A percentile compares a stretch with the other conserved stretches of the same genome.
Evolutionary conservation across 1,284 basidiomycete genomes (phyloP).

Genomic region (Leccinum pachyderme): DNA sequence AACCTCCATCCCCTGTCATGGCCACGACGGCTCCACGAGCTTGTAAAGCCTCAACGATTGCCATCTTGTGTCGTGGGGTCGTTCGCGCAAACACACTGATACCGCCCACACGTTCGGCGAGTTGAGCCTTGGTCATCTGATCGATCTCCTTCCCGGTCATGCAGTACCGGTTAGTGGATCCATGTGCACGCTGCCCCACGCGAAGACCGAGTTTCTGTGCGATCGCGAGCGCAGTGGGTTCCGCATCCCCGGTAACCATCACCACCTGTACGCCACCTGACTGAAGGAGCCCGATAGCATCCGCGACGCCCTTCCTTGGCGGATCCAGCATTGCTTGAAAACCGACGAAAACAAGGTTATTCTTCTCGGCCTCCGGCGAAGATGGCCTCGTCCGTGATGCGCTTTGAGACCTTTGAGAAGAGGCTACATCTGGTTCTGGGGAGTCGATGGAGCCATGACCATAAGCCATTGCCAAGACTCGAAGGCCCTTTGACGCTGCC

Average conservation of each 20-base stretch:
- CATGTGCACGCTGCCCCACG: conserved; percentile 37
- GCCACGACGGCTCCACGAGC: conserved; percentile 86
- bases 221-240: conserved; percentile 88
- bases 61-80: conserved; percentile 96
- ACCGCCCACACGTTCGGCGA: conserved; percentile 79
- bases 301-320: conserved; percentile 89
- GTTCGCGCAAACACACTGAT: conserved; percentile 93
- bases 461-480: conserved; percentile 90
- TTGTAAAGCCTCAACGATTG: conserved; percentile 93
- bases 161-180: conserved; percentile 34
- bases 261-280: conserved; percentile 90
- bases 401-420: conserved; percentile 18
- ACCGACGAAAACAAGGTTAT: conserved; percentile 83
- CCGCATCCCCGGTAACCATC: conserved; percentile 98
- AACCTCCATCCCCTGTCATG: conserved; percentile 95
- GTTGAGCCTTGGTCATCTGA: conserved; percentile 73
- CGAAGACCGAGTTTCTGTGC: conserved; percentile 87
- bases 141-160: conserved; percentile 90
- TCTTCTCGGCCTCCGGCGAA: conserved; percentile 44
- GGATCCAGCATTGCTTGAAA: conserved; percentile 97
- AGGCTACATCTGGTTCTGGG: conserved; percentile 26
- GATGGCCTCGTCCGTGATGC: conserved; percentile 23
- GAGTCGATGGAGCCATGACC: conserved; percentile 64
- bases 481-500: conserved; percentile 74
- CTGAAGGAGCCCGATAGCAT: conserved; percentile 80